phyloP scores from a whole-genome alignment of 2,329 filamentous ascomycete genomes.

The Cladosporium sphaerospermum region DNA sequence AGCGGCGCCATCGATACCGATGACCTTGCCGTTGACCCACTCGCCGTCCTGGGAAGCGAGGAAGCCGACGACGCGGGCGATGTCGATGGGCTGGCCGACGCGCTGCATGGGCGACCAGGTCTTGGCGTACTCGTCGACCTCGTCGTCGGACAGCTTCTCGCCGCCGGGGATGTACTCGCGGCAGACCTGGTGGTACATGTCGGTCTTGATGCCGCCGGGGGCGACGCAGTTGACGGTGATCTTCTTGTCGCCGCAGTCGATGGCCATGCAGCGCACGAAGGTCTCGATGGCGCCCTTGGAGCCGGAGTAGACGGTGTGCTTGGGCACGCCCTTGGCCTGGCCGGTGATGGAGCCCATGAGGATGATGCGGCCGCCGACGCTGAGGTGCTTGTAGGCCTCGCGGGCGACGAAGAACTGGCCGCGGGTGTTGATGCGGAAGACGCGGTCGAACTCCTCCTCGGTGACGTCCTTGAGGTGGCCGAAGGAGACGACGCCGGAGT shows the following conservation, averaged over 20 bases:
- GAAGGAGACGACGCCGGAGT: conserved; percentile 54
- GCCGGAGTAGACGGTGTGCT: conserved; percentile 49
- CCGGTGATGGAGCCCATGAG: conserved; percentile 52
- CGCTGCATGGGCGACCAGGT: conserved; percentile 60
- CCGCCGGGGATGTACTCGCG: conserved; percentile 57
- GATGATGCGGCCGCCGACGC: conserved; percentile 47
- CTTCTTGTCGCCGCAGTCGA: conserved; percentile 50
- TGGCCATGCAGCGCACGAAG: conserved; percentile 49
- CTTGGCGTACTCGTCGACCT: conserved; percentile 56
- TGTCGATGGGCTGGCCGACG: conserved; percentile 61
- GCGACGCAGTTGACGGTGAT: conserved; percentile 57
- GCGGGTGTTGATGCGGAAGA: conserved; percentile 57
- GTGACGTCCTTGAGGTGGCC: conserved; percentile 49
- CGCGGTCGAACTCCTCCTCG: conserved; percentile 52
- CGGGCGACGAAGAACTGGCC: conserved; percentile 59
- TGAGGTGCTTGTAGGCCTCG: conserved; percentile 49
- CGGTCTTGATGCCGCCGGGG: conserved; percentile 50
- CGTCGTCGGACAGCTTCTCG: conserved; percentile 49
- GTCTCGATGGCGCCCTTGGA: conserved; percentile 51
- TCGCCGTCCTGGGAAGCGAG: conserved; percentile 53
- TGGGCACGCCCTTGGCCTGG: conserved; percentile 50
- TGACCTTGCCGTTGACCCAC: conserved; percentile 50
- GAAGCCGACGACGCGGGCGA: conserved; percentile 60
- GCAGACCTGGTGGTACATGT: conserved; percentile 58
- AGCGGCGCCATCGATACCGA: conserved; percentile 40